phyloP scores from a whole-genome alignment of 371 early-diverging fungal species.

The Saksenaea oblongispora region DNA sequence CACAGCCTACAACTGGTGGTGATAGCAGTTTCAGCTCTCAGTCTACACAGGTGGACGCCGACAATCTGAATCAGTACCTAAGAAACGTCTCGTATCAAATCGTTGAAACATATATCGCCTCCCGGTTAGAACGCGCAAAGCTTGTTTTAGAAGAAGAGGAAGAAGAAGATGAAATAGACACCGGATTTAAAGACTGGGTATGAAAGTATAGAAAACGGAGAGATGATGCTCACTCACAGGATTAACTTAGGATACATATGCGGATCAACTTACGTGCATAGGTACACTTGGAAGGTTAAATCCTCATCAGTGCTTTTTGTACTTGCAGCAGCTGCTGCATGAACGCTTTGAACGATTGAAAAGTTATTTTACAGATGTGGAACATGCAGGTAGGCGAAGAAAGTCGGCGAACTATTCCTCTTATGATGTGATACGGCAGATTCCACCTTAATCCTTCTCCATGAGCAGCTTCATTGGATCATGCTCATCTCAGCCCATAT shows the following conservation, averaged over 20 bases:
- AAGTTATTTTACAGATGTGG: conserved; percentile 29
- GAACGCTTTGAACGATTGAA: conserved; percentile 56
- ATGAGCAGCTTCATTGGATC: conserved; percentile 80
- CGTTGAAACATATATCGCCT: conserved; percentile 67
- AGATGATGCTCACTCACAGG: not conserved
- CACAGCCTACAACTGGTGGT: conserved; percentile 29
- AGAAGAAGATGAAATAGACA: conserved; percentile 59
- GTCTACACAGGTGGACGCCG: conserved; percentile 11
- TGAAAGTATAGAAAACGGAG: not conserved
- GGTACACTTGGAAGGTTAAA: conserved; percentile 66
- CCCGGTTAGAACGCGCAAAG: conserved; percentile 64
- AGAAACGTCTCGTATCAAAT: conserved; percentile 57
- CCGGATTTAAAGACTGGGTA: conserved; percentile 69
- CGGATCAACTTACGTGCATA: conserved; percentile 73
- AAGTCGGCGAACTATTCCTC: not conserved
- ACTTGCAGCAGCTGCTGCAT: conserved; percentile 49
- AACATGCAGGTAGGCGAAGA: not conserved
- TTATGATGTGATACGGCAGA: conserved; percentile 16
- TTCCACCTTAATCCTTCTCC: conserved; percentile 37
- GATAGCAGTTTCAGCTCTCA: conserved; percentile 15
- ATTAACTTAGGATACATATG: conserved; percentile 58
- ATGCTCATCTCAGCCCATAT: conserved; percentile 68
- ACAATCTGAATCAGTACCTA: conserved; percentile 53
- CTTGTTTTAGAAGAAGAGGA: conserved; percentile 54
- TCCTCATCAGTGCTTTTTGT: conserved; percentile 50